Conservation (phyloP, 73 alveolate genomes). For the Tetrahymena thermophila region DNA sequence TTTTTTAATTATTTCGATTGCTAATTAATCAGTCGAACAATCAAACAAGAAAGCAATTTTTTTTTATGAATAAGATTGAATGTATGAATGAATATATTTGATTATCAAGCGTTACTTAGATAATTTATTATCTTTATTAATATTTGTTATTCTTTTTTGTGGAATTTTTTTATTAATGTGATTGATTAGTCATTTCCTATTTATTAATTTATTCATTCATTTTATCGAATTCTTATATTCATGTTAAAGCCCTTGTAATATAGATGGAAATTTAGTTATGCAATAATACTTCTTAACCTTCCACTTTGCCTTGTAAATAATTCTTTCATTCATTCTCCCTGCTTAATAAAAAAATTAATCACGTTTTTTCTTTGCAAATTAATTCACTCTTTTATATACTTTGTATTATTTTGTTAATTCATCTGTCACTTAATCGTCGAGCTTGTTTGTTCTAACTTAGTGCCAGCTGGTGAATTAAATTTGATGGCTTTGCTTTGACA, state of each 20-base stretch:
- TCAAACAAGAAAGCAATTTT: not conserved
- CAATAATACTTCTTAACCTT: not conserved
- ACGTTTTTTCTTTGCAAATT: not conserved
- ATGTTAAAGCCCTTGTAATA: not conserved
- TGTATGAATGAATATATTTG: not conserved
- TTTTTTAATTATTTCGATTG: not conserved
- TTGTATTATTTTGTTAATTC: not conserved
- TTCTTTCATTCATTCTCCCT: not conserved
- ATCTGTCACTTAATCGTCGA: not conserved
- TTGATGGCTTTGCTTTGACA: not conserved
- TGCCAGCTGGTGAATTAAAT: not conserved
- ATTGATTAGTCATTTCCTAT: not conserved
- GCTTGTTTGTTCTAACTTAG: not conserved
- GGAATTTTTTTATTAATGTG: not conserved
- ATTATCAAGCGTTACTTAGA: not conserved
- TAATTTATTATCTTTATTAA: not conserved
- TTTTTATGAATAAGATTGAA: not conserved
- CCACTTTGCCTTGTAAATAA: not conserved
- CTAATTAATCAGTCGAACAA: not conserved
- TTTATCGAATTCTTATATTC: not conserved
- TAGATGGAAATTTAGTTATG: not conserved
- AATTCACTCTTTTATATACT: not conserved
- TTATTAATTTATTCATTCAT: not conserved
- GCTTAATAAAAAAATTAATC: too few relatives aligned
- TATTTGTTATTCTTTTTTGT: not conserved